These are phyloP conservation scores for Wickerhamomyces sydowiorum DNA, from an alignment of 805 yeast genomes.

Conservation along the genomic window DNA sequence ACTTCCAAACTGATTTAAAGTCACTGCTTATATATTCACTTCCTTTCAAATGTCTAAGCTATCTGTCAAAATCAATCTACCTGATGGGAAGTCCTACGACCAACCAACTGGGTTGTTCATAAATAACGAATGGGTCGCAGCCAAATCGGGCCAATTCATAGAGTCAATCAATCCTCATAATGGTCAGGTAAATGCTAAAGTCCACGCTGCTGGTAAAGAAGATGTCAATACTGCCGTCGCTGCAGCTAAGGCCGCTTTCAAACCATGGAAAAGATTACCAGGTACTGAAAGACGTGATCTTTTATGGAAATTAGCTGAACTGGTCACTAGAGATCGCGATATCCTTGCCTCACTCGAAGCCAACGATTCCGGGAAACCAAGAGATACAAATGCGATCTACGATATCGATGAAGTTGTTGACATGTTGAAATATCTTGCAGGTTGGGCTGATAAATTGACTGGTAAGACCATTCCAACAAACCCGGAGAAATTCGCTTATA, in stretches of 20 bases:
- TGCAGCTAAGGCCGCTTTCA: constrained; percentile 47
- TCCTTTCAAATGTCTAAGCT: not conserved
- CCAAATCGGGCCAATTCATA: constrained; percentile 39
- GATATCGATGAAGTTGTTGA: constrained; percentile 56
- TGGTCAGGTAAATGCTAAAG: constrained; percentile 44
- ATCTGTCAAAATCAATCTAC: constrained; percentile 39
- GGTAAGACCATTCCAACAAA: constrained; percentile 63
- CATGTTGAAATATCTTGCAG: constrained; percentile 62
- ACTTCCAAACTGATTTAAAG: too few relatives aligned
- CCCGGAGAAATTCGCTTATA: constrained; percentile 46
- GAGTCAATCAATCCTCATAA: constrained; percentile 44
- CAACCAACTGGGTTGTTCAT: constrained; percentile 79
- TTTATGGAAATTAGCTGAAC: constrained; percentile 42
- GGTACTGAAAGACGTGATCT: constrained; percentile 42
- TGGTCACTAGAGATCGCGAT: constrained; percentile 43
- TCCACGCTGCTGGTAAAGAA: constrained; percentile 43
- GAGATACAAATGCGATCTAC: constrained; percentile 42
- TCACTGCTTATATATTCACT: too few relatives aligned
- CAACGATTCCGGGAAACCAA: constrained; percentile 55
- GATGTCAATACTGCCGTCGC: constrained; percentile 51
- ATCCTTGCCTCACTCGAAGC: constrained; percentile 53
- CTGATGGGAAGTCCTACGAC: constrained; percentile 59
- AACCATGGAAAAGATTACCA: constrained; percentile 40
- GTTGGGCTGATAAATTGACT: constrained; percentile 65
- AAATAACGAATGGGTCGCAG: constrained; percentile 61